Conservation (phyloP, 306 rosid species). For the Adenanthera pavonina region DNA sequence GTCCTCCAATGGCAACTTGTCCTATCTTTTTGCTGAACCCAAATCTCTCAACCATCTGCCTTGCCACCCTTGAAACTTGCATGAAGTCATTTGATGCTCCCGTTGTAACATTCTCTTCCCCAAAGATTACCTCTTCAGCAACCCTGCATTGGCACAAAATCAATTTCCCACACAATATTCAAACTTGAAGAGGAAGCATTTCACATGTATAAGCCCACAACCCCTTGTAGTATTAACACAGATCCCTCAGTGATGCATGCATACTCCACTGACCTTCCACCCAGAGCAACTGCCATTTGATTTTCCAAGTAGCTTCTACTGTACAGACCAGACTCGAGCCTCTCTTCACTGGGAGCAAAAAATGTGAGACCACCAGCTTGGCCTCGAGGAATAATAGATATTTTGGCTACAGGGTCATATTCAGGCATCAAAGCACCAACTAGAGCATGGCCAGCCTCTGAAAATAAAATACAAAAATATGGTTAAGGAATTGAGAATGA, state of each 20-base stretch:
- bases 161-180: slow-evolving; percentile 26
- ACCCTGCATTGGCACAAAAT: slow-evolving; percentile 58
- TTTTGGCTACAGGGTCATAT: slow-evolving; percentile 85
- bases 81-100: slow-evolving; percentile 98
- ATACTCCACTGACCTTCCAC: slow-evolving; percentile 57
- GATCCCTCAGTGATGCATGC: slow-evolving; percentile 14
- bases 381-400: slow-evolving; percentile 95
- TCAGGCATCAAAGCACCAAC: slow-evolving; percentile 65
- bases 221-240: background rate
- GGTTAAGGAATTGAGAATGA: slow-evolving; percentile 1
- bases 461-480: slow-evolving; percentile 22
- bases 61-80: slow-evolving; percentile 98
- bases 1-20: slow-evolving; percentile 86
- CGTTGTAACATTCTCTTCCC: slow-evolving; percentile 83
- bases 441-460: slow-evolving; percentile 97
- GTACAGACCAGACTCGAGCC: slow-evolving; percentile 70
- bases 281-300: slow-evolving; percentile 99
- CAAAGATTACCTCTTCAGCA: slow-evolving; percentile 80
- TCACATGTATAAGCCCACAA: background rate
- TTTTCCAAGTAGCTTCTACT: slow-evolving; percentile 99
- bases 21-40: slow-evolving; percentile 99
- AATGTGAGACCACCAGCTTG: slow-evolving; percentile 66
- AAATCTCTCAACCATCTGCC: slow-evolving; percentile 98
- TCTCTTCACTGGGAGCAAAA: slow-evolving; percentile 62
- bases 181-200: background rate